Percentiles rank a stretch among this genome's conserved stretches.
These are phyloP conservation scores for Eucalyptus cladocalyx DNA, from an alignment of 345 rosid species.

Conservation along the genomic window DNA sequence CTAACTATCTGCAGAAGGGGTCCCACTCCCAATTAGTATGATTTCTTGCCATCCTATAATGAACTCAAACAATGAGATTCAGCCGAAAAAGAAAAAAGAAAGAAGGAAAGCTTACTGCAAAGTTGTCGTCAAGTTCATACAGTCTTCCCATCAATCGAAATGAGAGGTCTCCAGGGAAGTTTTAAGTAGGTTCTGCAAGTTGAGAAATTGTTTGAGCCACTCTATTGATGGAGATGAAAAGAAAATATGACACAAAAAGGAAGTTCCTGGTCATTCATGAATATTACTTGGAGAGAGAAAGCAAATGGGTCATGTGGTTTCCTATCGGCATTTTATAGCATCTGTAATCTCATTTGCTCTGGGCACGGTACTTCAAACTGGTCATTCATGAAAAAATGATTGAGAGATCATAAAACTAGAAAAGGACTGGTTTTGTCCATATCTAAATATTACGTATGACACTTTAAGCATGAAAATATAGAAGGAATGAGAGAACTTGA, in stretches of 20 bases:
- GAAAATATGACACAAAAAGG: background rate
- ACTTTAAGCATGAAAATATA: background rate
- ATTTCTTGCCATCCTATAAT: background rate
- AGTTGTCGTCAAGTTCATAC: too few relatives aligned
- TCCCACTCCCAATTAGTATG: too few relatives aligned
- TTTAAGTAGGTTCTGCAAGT: constrained; percentile 57
- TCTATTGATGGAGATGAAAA: background rate
- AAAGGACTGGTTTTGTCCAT: background rate
- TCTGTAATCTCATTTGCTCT: background rate
- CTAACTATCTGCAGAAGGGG: too few relatives aligned
- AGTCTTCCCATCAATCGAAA: too few relatives aligned
- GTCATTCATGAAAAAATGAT: background rate
- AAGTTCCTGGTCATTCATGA: background rate
- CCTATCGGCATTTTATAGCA: background rate
- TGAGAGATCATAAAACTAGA: background rate
- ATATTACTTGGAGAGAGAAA: background rate
- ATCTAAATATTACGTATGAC: background rate
- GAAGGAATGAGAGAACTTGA: background rate
- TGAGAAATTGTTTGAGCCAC: background rate
- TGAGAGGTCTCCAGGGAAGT: constrained; percentile 76
- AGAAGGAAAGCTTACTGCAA: too few relatives aligned
- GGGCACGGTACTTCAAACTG: background rate
- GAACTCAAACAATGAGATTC: background rate
- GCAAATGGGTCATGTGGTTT: background rate
- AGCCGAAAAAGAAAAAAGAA: too few relatives aligned